Percentiles rank a stretch among this genome's conserved stretches.
Evolutionary conservation across 768 basidiomycete genomes (phyloP).

Genomic region (Russula brevipes): DNA sequence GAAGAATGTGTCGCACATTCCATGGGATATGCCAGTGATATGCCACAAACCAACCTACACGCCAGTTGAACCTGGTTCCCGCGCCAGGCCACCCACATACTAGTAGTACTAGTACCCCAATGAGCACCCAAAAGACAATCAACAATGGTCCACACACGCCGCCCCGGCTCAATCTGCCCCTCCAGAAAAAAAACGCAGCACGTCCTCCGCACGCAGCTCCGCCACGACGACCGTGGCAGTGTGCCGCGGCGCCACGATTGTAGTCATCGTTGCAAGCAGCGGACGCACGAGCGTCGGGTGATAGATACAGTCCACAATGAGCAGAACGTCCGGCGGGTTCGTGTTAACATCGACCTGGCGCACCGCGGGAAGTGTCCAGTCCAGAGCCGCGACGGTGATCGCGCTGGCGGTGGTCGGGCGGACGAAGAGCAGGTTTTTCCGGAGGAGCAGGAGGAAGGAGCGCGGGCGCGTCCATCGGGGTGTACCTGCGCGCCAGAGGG

Average conservation of each 20-base stretch:
- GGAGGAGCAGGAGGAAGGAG: constrained; percentile 22
- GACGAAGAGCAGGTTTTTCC: constrained; percentile 18
- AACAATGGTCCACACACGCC: constrained; percentile 2
- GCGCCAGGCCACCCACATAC: constrained; percentile 8
- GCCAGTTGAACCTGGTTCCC: neutral
- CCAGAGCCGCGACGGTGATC: constrained; percentile 3
- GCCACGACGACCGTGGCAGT: constrained; percentile 9
- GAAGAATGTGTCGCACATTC: too few species aligned
- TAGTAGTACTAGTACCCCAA: too few species aligned
- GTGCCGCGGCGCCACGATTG: neutral
- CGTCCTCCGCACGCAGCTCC: neutral
- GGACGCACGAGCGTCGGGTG: constrained; percentile 10
- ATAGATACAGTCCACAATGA: constrained; percentile 12
- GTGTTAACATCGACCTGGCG: neutral
- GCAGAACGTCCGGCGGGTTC: neutral
- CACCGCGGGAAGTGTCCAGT: constrained; percentile 10
- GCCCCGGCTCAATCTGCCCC: constrained; percentile 27
- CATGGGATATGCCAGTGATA: too few species aligned
- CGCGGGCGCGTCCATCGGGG: constrained; percentile 23
- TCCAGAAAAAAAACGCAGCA: constrained; percentile 28
- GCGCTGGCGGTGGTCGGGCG: neutral
- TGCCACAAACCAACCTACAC: too few species aligned
- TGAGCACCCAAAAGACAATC: neutral
- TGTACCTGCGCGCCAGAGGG: constrained; percentile 21
- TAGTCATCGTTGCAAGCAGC: constrained; percentile 10